Conservation (phyloP, 768 basidiomycete genomes). For the Trametes punicea region DNA sequence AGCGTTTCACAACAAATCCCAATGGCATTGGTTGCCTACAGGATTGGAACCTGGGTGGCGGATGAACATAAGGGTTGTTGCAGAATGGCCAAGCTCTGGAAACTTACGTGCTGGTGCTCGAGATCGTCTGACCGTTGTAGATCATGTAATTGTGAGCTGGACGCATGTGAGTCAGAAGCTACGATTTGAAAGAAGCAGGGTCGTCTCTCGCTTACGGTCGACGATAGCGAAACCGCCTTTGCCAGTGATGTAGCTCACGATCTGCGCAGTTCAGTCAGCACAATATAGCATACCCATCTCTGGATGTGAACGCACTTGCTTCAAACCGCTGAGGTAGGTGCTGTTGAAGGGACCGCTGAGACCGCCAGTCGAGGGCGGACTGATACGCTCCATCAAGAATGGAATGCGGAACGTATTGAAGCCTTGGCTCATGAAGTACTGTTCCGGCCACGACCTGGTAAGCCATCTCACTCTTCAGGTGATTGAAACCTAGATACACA, state of each 20-base stretch:
- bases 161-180: neutral
- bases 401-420: constrained; percentile 64
- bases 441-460: no score
- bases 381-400: constrained; percentile 56
- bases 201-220: constrained; percentile 44
- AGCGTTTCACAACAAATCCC: neutral
- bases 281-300: no score
- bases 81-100: neutral
- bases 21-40: constrained; percentile 34
- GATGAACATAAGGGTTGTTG: neutral
- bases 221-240: constrained; percentile 57
- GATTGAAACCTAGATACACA: constrained; percentile 21
- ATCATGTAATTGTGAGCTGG: constrained; percentile 60
- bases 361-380: constrained; percentile 45
- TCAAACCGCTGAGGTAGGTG: constrained; percentile 50
- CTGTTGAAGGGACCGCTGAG: constrained; percentile 51
- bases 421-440: constrained; percentile 52
- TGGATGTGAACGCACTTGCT: constrained; percentile 34
- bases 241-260: constrained; percentile 55
- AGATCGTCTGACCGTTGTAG: constrained; percentile 52
- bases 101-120: constrained; percentile 44
- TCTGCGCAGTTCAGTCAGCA: constrained; percentile 30
- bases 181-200: neutral
- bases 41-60: constrained; percentile 42
- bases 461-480: no score